Base-by-base conservation (phyloP, 129 eudicot species). In the sunflower (Helianthus annuus) region DNA sequence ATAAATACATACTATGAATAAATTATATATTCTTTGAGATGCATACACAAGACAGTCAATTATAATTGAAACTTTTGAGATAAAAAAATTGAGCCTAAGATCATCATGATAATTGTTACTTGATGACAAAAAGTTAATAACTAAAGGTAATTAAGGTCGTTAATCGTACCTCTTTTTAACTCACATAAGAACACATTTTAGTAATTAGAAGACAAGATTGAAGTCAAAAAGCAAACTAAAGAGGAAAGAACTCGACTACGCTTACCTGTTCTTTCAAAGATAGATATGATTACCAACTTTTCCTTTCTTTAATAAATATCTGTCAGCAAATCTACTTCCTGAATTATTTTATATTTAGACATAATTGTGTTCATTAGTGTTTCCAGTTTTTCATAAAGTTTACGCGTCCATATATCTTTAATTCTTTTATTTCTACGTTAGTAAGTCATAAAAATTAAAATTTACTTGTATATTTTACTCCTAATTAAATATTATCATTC, bases 151-250 rank as follows among this genome's bases (percentile, higher is more conserved):
- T 61, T 39, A 15, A 58, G 61, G 44, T 76, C 74, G 88, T 57
- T 42, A 42, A 6, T 85, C 91, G 93, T 81, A 79, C 88, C 72
- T 78, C 87, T 90, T 90, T 84, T 78, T 46, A 82, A 57, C 77
- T 78, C 74, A 72, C 57, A 68, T 72, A 60, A 12, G 76, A 66
- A 76, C 80, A 81, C 69, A 79, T 61, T 81, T 82, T 44, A 65
- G 83, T 77, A 69, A 78, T 76, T 77, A 71, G 46, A 48, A 53
- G 66, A 80, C 56, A 78, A 78, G 79, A 77, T 10, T 77, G 66
- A 68, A 82, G 85, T 82, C 85, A 87, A 79, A 83, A 85, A 83
- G 78, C 65, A 56, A 76, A 73, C 9, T 68, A 53, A 76, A 79
- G 82, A 71, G 70, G 80, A 79, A 70, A 71, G 62, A 80, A 87